Base-by-base conservation (phyloP, 306 rosid genomes). In the Prunus fruticosa region DNA sequence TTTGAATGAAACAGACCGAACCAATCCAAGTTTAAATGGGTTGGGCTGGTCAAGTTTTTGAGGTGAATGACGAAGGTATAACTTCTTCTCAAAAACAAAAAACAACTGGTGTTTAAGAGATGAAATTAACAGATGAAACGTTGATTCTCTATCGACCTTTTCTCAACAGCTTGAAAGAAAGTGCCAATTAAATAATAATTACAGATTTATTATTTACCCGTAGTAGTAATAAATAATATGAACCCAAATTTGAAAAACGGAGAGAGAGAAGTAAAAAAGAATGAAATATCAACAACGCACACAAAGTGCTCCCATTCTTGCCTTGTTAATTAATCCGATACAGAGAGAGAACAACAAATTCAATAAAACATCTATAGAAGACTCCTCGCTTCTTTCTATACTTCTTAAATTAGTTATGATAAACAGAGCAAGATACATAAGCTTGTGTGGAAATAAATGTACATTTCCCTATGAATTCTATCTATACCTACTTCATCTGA, bases 391-490 rank as follows among this genome's bases (percentile, higher is more conserved):
- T 54, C 32, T 16, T 11, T 70, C 60, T 69, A 70, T 69, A n/a
- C 13, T 69, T 69, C 53, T 72, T 78, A 20, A 77, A 8, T 77
- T 69, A 46, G 38, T 61, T 15, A 11, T 46, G 46, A 60, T 49
- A 20, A 65, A 13, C 64, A n/a, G 50, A 64, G 34, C 45, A 13
- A 45, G 57, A 60, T 25, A 69, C 68, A 69, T 23, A 69, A 56
- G 32, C 23, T 67, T 23, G 60, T n/a, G 57, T 23, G 53, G 53
- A 66, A 76, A 64, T 20, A 75, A 56, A 76, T 76, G 57, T 73
- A 73, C 77, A 73, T 61, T 61, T 52, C 43, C 69, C 69, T 73
- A 46, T 73, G 69, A 41, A 66, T 41, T 52, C 25, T 54, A 66
- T 65, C 79, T 54, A 53, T 34, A 66, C 77, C 67, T 71, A 30